Evolutionary conservation across 1,284 basidiomycete genomes (phyloP), one percentile per base, ranked within the genome.

Genomic region (Coniophora puteana): DNA sequence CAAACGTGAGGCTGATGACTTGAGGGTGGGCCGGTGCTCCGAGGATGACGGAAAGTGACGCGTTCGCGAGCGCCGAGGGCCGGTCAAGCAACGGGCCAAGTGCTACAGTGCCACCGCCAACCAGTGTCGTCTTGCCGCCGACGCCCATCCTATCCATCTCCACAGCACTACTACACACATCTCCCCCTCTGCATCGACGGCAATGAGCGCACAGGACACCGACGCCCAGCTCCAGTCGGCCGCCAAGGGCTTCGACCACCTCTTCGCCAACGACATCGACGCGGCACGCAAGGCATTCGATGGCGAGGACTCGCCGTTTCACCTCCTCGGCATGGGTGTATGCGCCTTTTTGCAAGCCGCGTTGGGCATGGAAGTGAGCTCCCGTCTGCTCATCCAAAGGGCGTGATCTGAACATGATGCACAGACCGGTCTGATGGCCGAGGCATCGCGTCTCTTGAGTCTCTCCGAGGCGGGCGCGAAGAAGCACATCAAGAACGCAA

Each of bases 331-430:
- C 3, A 64, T 78, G 1, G 87, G 85, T n/a, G 77, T 80, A 0
- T 80, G 79, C 45, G 74, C 77, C 1, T 89, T 89, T 51, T 63
- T 89, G 23, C 80, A 87, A 59, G 87, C 86, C 2, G 84, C 83
- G 1, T 62, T 89, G n/a, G 83, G 84, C 14, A 80, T 89, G 80
- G 86, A 89, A 74, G 81, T 80, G 31, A n/a, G 68, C 56, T 18
- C 12, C 18, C 2, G 13, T n/a, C 3, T 14, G 16, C 3, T 26
- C 6, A n/a, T 28, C 7, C 18, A 23, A 37, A 6, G 14, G 28
- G 7, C n/a, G 3, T 40, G 6, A n/a, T 4, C 6, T 8, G 34
- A 26, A 11, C 12, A 12, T 38, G 10, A 25, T 28, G n/a, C n/a
- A 4, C 28, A 57, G 56, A 55, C 45, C 8, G 56, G 58, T 35